Base-by-base conservation (phyloP, 2,329 filamentous ascomycete species). In the Leptoxyphium fumago region DNA sequence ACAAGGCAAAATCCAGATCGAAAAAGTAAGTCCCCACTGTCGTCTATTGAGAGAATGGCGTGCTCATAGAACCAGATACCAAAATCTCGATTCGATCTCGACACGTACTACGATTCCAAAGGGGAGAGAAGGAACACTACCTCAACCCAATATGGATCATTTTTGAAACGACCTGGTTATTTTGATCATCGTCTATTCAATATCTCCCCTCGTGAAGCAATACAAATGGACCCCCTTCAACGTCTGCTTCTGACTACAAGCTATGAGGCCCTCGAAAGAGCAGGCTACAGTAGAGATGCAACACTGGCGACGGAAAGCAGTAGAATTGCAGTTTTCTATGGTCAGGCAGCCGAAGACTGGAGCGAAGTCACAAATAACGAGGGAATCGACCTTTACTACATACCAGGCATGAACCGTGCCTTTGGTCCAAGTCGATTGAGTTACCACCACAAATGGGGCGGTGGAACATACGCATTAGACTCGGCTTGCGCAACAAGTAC, bases 141-240 rank as follows among this genome's bases (percentile, higher is more conserved):
- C 29, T 45, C 39, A 3, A 60, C 56, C 0, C 52, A 46, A 5
- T 63, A 59, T 40, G 64, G 64, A 2, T 62, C 58, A 41, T 67
- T 60, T 28, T 53, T 67, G n/a, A 53, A 63, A 11, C 40, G 59
- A 3, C 60, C 64, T 0, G 63, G 58, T 1, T 28, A 55, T 1
- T 68, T 68, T 43, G 64, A 68, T 48, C 48, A 59, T 2, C 49
- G 50, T 0, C 64, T 67, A 45, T 68, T 68, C 53, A 59, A 64
- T 39, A 65, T 67, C 52, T 56, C 52, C 10, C 59, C 56, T 11
- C 41, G 52, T 17, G 56, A 60, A 43, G 53, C 54, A 29, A 43
- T 48, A 14, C 45, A 50, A 29, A 44, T 49, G 6, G 54, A 55
- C 44, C 54, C 54, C 7, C 42, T 44, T 10, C 46, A 49, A 40